Conservation (phyloP, 1,139 yeast genomes). For the Saccharomyces uvarum region DNA sequence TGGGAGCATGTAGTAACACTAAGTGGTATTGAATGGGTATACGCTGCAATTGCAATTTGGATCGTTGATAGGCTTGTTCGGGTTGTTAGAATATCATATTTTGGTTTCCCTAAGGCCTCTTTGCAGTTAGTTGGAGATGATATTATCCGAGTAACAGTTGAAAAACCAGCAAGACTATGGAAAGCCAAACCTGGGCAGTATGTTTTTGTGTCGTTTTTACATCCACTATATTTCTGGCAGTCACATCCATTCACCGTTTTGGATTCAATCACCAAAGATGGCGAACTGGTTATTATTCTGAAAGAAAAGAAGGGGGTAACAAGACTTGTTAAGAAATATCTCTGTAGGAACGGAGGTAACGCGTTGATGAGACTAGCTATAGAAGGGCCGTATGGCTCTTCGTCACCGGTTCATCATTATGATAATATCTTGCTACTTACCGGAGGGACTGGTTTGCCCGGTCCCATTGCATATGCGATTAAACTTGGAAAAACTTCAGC, state of each 20-base stretch:
- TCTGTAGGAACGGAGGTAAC: slow-evolving; percentile 17
- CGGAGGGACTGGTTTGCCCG: slow-evolving; percentile 76
- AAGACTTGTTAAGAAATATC: slow-evolving; percentile 27
- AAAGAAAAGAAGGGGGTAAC: slow-evolving; percentile 45
- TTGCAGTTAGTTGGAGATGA: slow-evolving; percentile 44
- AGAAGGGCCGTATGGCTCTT: slow-evolving; percentile 59
- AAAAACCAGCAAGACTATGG: slow-evolving; percentile 33
- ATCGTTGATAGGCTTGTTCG: slow-evolving; percentile 50
- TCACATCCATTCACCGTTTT: slow-evolving; percentile 65
- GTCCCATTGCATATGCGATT: slow-evolving; percentile 35
- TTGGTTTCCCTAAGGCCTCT: slow-evolving; percentile 45
- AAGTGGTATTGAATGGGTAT: slow-evolving; percentile 42
- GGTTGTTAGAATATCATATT: slow-evolving; percentile 38
- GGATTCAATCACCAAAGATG: slow-evolving; percentile 18
- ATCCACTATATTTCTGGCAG: slow-evolving; percentile 49
- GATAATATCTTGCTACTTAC: slow-evolving; percentile 50
- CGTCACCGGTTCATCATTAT: slow-evolving; percentile 25
- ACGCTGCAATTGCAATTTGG: slow-evolving; percentile 59
- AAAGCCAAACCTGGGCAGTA: slow-evolving; percentile 32
- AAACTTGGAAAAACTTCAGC: not conserved
- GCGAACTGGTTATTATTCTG: slow-evolving; percentile 38
- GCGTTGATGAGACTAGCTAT: slow-evolving; percentile 35
- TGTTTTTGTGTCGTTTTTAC: slow-evolving; percentile 23
- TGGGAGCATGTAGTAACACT: slow-evolving; percentile 49
- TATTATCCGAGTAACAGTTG: slow-evolving; percentile 29